These are phyloP conservation scores for Colletotrichum tanaceti DNA, from an alignment of 2,329 filamentous ascomycete genomes.

Conservation along the genomic window DNA sequence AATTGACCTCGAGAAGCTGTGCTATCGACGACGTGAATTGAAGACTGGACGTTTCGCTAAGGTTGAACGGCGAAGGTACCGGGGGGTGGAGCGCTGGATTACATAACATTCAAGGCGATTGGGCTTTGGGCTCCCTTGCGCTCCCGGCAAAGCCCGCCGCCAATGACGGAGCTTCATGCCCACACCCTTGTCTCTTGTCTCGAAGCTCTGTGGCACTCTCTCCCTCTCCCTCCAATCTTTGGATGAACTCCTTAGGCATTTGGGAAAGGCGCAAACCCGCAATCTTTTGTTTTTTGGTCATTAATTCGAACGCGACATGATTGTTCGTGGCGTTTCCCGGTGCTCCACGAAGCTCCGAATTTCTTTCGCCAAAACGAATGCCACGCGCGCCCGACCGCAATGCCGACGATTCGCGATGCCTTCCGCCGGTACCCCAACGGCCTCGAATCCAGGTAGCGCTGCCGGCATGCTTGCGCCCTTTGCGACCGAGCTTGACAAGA, in stretches of 20 bases:
- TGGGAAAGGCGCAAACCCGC: not conserved
- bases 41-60: constrained; percentile 37
- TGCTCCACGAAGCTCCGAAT: constrained; percentile 46
- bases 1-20: constrained; percentile 47
- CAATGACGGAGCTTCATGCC: constrained; percentile 41
- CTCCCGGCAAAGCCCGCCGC: constrained; percentile 34
- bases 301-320: constrained; percentile 47
- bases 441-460: constrained; percentile 45
- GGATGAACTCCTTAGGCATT: constrained; percentile 2
- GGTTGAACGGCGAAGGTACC: constrained; percentile 33
- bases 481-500: constrained; percentile 80
- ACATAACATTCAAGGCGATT: constrained; percentile 35
- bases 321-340: constrained; percentile 49
- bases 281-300: not conserved
- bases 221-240: not conserved
- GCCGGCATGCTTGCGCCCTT: constrained; percentile 64
- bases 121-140: constrained; percentile 21
- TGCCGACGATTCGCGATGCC: constrained; percentile 40
- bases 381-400: constrained; percentile 34
- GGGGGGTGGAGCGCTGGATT: constrained; percentile 27
- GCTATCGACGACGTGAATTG: constrained; percentile 27
- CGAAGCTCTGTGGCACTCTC: constrained; percentile 9
- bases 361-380: constrained; percentile 26
- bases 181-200: constrained; percentile 24
- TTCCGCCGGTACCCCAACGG: constrained; percentile 34